These are phyloP conservation scores for Blastocrithidia nonstop DNA, from an alignment of 208 protist species.

Conservation along the genomic window DNA sequence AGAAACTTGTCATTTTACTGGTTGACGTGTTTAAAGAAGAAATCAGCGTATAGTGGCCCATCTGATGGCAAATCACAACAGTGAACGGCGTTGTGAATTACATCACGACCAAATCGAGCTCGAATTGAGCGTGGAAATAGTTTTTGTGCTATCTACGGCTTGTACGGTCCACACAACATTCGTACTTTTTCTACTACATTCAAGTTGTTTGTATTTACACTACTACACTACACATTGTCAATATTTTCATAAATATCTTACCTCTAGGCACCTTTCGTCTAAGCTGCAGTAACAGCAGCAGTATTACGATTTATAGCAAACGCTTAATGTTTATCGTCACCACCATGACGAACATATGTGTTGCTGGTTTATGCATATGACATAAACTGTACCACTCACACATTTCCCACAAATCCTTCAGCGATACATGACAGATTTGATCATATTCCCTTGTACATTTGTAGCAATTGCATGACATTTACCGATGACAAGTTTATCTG, in stretches of 20 bases:
- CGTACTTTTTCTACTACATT: slow-evolving; percentile 45
- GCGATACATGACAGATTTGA: slow-evolving; percentile 34
- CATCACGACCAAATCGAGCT: slow-evolving; percentile 70
- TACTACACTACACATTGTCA: background rate
- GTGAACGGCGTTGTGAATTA: slow-evolving; percentile 84
- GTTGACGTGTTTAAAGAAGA: slow-evolving; percentile 31
- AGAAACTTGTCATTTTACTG: background rate
- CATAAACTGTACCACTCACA: slow-evolving; percentile 69
- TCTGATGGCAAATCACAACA: slow-evolving; percentile 91
- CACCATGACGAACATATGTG: too few species aligned
- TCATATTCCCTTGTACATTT: slow-evolving; percentile 66
- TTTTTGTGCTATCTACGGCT: slow-evolving; percentile 67
- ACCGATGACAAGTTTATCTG: slow-evolving; percentile 36
- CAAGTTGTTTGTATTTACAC: slow-evolving; percentile 2
- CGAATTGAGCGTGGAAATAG: slow-evolving; percentile 75
- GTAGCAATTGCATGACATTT: slow-evolving; percentile 39
- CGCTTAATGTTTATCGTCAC: too few species aligned
- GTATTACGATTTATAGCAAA: too few species aligned
- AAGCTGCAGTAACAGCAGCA: background rate
- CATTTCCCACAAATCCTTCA: slow-evolving; percentile 27
- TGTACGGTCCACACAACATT: slow-evolving; percentile 61
- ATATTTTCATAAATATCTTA: background rate
- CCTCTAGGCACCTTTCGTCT: background rate
- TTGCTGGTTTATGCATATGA: too few species aligned
- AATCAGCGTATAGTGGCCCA: slow-evolving; percentile 66